Evolutionary conservation across 2,329 filamentous ascomycete genomes (phyloP), one percentile per base, ranked within the genome.

Genomic region (Nothopassalora personata): DNA sequence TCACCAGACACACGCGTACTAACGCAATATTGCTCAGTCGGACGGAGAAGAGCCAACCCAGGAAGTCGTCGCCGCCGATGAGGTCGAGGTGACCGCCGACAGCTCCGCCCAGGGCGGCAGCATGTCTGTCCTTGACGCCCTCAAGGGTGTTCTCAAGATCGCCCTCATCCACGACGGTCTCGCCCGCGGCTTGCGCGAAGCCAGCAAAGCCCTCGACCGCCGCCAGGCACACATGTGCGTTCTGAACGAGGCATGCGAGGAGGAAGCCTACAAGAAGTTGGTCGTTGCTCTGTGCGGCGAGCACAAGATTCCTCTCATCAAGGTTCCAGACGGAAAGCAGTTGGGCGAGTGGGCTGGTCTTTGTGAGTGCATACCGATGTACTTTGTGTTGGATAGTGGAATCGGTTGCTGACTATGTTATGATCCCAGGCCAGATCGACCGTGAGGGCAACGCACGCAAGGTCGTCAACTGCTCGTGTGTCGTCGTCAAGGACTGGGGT

Each of bases 201-300:
- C 94, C 68, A 91, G 89, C 83, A 99, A 99, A 86, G 93, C 94
- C 67, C 91, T 99, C 75, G 94, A 99, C 82, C 88, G 94, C 76
- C 91, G 94, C 76, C 90, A 99, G 84, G 94, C 94, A 63, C 94
- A 99, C 85, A 97, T 99, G 92, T 99, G 94, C 80, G 94, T 99
- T 71, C 88, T 99, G 74, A 99, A 99, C 87, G 94, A 99, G 87
- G 88, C 89, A 71, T 99, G 94, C 85, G 94, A 99, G 85, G 94
- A 99, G 87, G 94, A 99, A 82, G 93, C 94, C 71, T 99, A 99
- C 87, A 99, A 99, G 91, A 99, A 99, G 89, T 87, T 99, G 70
- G 93, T 99, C 74, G 90, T 97, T 72, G 94, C 94, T 66, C 89
- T 99, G 64, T 99, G 94, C 90, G 90, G 89, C 67, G 94, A 99